Evolutionary conservation across 129 eudicot species (phyloP), one percentile per base, ranked within the genome.

Genomic region (Scalesia atractyloides): DNA sequence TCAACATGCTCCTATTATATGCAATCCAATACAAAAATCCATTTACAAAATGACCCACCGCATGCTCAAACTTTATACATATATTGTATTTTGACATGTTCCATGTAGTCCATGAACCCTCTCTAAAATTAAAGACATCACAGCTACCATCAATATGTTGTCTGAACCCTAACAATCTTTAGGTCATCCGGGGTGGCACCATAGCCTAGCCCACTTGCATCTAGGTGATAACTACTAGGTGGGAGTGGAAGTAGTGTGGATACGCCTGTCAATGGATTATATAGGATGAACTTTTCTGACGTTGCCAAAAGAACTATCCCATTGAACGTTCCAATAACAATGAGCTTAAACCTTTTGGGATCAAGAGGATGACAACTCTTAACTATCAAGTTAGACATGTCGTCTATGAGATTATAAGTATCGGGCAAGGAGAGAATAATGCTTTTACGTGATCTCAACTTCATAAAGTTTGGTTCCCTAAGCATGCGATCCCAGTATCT

Each of bases 91-190:
- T n/a, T n/a, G n/a, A n/a, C n/a, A n/a, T n/a, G n/a, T n/a, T n/a
- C n/a, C n/a, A n/a, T n/a, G n/a, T n/a, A n/a, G n/a, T n/a, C n/a
- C n/a, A n/a, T n/a, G n/a, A n/a, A n/a, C n/a, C n/a, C n/a, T n/a
- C n/a, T n/a, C n/a, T n/a, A n/a, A n/a, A 52, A 16, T n/a, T 52
- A 16, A 19, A 69, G 10, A 50, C 73, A 6, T 50, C 16, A 51
- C 46, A 69, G 0, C 6, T 36, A 16, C 17, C n/a, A 12, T 7
- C 3, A 30, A n/a, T n/a, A n/a, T 30, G 24, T 16, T 26, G 47
- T 50, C 0, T 5, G 33, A 50, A 30, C 61, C 58, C n/a, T n/a
- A 69, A 69, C 63, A 33, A 69, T 50, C 73, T 69, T 69, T 69
- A 49, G 34, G 62, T 69, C 73, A 3, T 50, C 63, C 0, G 26